These are phyloP conservation scores for Puya raimondii DNA, from an alignment of 176 grass and related monocot genomes.

Conservation along the genomic window DNA sequence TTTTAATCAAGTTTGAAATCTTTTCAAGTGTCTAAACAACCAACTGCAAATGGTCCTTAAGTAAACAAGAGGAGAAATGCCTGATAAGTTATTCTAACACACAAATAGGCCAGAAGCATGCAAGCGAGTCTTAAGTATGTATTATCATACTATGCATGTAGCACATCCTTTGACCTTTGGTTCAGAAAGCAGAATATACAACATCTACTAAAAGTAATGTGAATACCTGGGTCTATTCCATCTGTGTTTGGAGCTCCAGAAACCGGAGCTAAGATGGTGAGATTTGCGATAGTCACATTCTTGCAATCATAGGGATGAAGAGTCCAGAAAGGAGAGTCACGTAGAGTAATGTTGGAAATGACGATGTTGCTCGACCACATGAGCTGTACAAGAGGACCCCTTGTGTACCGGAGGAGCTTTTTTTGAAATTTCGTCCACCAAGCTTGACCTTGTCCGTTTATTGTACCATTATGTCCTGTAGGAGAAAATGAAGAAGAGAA, in stretches of 20 bases:
- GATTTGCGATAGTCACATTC: constrained; percentile 70
- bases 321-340: constrained; percentile 89
- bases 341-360: constrained; percentile 74
- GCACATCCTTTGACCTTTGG: not conserved
- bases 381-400: constrained; percentile 82
- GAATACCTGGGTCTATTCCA: constrained; percentile 96
- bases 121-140: not conserved
- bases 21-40: too few species aligned
- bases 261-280: constrained; percentile 80
- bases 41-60: too few species aligned
- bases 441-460: constrained; percentile 83
- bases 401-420: constrained; percentile 83
- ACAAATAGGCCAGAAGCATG: too few species aligned
- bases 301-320: constrained; percentile 96
- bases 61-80: too few species aligned
- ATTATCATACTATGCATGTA: not conserved
- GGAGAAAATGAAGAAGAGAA: constrained; percentile 14
- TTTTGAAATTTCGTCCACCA: constrained; percentile 90
- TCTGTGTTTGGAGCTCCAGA: constrained; percentile 89
- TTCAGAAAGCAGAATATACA: not conserved
- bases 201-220: not conserved
- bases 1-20: too few species aligned
- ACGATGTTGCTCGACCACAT: constrained; percentile 93
- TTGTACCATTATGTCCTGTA: constrained; percentile 88
- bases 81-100: too few species aligned